A percentile compares a stretch with the other conserved stretches of the same genome.
Evolutionary conservation across 73 alveolate genomes (phyloP).

Genomic region (Paramecium sonneborni): DNA sequence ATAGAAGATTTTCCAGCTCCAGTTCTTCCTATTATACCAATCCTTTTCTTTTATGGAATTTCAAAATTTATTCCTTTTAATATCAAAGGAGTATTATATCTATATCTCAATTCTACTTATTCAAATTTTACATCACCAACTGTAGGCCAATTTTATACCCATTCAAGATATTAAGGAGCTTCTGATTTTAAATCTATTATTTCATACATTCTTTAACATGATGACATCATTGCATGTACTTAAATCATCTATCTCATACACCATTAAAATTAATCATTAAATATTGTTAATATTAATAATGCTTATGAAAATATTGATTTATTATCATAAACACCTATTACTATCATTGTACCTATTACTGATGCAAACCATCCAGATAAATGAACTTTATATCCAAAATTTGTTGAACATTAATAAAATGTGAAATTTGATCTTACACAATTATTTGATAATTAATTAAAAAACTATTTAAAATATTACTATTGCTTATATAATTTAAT

Average conservation of each 20-base stretch:
- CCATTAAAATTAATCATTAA: not conserved
- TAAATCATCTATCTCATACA: not conserved
- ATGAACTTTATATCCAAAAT: not conserved
- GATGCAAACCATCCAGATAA: not conserved
- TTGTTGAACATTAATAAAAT: not conserved
- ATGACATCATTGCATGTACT: not conserved
- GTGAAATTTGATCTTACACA: not conserved
- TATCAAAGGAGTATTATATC: conserved; percentile 37
- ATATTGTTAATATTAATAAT: not conserved
- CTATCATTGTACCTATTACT: not conserved
- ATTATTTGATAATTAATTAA: not conserved
- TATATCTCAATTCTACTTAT: conserved; percentile 70
- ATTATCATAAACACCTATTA: not conserved
- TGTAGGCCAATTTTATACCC: conserved; percentile 72
- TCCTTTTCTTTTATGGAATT: conserved; percentile 61
- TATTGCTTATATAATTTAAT: not conserved
- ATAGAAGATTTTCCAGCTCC: conserved; percentile 95
- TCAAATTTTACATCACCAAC: conserved; percentile 73
- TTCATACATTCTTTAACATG: not conserved
- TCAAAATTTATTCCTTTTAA: conserved; percentile 61
- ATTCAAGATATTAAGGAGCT: conserved; percentile 2
- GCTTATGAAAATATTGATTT: not conserved
- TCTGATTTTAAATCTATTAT: not conserved
- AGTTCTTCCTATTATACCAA: conserved; percentile 93
- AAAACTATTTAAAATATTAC: not conserved